Evolutionary conservation across 805 yeast genomes (phyloP).

Genomic region (Candida sanyiensis): DNA sequence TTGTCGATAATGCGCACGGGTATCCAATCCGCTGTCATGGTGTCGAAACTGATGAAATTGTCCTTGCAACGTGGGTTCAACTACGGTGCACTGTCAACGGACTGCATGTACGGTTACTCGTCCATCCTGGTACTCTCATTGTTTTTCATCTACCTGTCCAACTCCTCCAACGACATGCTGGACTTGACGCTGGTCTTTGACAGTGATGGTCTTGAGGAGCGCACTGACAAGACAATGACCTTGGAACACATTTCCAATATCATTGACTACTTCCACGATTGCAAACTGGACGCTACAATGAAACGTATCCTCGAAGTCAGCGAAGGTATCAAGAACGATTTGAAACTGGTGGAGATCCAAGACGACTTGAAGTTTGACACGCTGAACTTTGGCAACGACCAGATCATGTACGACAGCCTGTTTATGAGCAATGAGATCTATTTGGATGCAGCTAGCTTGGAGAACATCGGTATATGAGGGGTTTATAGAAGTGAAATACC

Average conservation of each 20-base stretch:
- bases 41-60: slow-evolving; percentile 33
- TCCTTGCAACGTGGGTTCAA: slow-evolving; percentile 29
- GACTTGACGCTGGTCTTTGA: slow-evolving; percentile 10
- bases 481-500: no score
- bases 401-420: slow-evolving; percentile 18
- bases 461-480: no score
- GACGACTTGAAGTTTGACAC: slow-evolving; percentile 22
- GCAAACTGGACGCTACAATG: slow-evolving; percentile 37
- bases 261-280: slow-evolving; percentile 21
- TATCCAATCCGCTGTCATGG: slow-evolving; percentile 34
- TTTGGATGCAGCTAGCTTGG: no score
- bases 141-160: slow-evolving; percentile 32
- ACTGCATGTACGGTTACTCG: slow-evolving; percentile 39
- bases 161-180: slow-evolving; percentile 19
- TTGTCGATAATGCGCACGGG: slow-evolving; percentile 35
- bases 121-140: slow-evolving; percentile 37
- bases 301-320: slow-evolving; percentile 37
- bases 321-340: slow-evolving; percentile 36
- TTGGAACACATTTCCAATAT: slow-evolving; percentile 20
- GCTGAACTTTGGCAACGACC: slow-evolving; percentile 18
- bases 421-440: slow-evolving; percentile 25
- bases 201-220: slow-evolving; percentile 6
- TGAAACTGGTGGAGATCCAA: slow-evolving; percentile 31
- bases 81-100: slow-evolving; percentile 40
- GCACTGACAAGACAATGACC: slow-evolving; percentile 18